Base-by-base conservation (phyloP, 179 eudicot genomes). In the Spinacia oleracea region DNA sequence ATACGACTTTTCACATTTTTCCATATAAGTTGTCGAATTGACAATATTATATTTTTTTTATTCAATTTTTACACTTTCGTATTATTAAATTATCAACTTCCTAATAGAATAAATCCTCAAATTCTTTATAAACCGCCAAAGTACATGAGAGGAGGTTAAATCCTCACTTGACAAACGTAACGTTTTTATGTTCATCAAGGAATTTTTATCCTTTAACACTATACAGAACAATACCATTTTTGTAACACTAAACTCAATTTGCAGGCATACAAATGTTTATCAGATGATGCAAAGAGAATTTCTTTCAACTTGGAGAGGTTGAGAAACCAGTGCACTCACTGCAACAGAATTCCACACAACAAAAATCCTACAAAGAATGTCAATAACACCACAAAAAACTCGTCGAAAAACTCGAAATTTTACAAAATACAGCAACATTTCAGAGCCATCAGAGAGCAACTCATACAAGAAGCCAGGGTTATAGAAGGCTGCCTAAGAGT, bases 241-340 rank as follows among this genome's bases (percentile, higher is more conserved):
- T 1, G 6, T 32, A 35, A 35, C 25, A 66, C 70, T 34, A 6
- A 18, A 31, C 50, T 20, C 29, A 38, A 23, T 58, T 20, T 77
- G 73, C 89, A 92, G 97, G 97, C 97, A 79, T 90, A 89, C 67
- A 84, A 67, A 25, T 91, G 89, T 59, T 81, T 93, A 35, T 87
- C 89, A 2, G 90, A 89, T 43, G 76, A 81, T 14, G 34, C 84
- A 79, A 90, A 66, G 76, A 82, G 96, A 78, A 79, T 79, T 69
- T 85, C 81, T 3, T 91, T 93, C 83, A 85, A 91, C 79, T 68
- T 81, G 64, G 88, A 85, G 34, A 87, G 92, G 46, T 53, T 43
- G 77, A 87, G 65, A 48, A 88, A 76, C 76, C 4, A 51, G 21
- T 91, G 92, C 79, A 69, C 23, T 14, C 80, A 86, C 35, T 91